These are phyloP conservation scores for Dispira simplex DNA, from an alignment of 192 early-diverging fungal genomes.

Conservation along the genomic window DNA sequence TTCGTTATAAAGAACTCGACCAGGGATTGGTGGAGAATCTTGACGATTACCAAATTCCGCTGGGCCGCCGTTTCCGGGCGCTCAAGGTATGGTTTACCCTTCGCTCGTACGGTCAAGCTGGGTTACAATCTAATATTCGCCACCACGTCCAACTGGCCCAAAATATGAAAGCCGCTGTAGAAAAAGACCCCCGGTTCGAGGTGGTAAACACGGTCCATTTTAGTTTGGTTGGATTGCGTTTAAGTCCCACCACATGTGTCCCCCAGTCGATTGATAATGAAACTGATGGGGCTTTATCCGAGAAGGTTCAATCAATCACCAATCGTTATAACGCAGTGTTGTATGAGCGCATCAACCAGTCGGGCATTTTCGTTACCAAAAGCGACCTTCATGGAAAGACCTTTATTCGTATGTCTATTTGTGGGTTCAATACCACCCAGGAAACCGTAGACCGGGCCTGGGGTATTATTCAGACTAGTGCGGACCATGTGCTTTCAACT, in stretches of 20 bases:
- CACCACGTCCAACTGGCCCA: slow-evolving; percentile 21
- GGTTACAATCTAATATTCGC: slow-evolving; percentile 33
- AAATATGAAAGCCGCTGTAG: slow-evolving; percentile 21
- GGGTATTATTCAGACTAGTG: no score
- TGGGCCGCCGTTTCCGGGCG: slow-evolving; percentile 40
- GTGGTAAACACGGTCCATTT: slow-evolving; percentile 24
- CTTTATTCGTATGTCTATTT: no score
- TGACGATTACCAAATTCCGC: slow-evolving; percentile 37
- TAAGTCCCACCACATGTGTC: slow-evolving; percentile 19
- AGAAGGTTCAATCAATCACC: no score
- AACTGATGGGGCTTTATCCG: no score
- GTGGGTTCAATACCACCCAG: no score
- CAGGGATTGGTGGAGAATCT: slow-evolving; percentile 31
- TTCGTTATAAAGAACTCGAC: slow-evolving; percentile 22
- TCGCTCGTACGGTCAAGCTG: slow-evolving; percentile 35
- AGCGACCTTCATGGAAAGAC: no score
- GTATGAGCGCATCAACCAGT: no score
- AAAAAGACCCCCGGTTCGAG: slow-evolving; percentile 26
- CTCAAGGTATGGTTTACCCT: slow-evolving; percentile 52
- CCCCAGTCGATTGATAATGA: no score
- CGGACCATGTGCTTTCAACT: no score
- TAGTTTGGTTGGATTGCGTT: slow-evolving; percentile 28
- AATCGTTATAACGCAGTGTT: no score
- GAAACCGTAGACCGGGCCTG: no score
- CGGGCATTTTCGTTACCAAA: no score